Percentiles rank a stretch among this genome's conserved stretches.
phyloP scores from a whole-genome alignment of 768 basidiomycete genomes.

The Baorangia bicolor region DNA sequence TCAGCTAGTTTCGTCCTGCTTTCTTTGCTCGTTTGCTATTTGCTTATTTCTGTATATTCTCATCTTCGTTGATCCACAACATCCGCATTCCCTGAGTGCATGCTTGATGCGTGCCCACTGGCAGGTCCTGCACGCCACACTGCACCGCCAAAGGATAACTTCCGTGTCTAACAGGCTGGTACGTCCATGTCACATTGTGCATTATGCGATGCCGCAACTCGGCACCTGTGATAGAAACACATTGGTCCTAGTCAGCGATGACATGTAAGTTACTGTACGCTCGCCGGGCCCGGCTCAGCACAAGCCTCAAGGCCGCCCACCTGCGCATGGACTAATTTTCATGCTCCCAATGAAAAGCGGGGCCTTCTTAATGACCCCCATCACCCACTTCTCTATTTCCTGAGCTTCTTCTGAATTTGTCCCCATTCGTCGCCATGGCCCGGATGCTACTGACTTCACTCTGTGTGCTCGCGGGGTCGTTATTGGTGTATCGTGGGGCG shows the following conservation, averaged over 20 bases:
- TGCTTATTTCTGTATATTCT: conserved; percentile 18
- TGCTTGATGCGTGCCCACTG: conserved; percentile 25
- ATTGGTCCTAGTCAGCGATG: conserved; percentile 2
- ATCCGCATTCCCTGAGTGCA: conserved; percentile 12
- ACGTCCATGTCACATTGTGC: neutral
- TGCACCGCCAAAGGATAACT: conserved; percentile 11
- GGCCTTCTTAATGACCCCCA: conserved; percentile 1
- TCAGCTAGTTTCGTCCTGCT: conserved; percentile 18
- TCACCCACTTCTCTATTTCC: conserved; percentile 2
- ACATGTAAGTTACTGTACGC: neutral
- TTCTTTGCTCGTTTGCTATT: conserved; percentile 21
- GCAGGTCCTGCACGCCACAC: conserved; percentile 12
- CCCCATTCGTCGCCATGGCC: neutral
- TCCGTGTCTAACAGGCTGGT: conserved; percentile 4
- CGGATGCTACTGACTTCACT: conserved; percentile 7
- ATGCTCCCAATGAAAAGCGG: conserved; percentile 10
- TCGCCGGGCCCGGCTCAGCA: neutral
- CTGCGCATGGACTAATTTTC: neutral
- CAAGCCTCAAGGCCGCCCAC: conserved; percentile 12
- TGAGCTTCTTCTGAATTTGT: conserved; percentile 4
- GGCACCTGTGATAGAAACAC: neutral
- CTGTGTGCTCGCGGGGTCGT: conserved; percentile 6
- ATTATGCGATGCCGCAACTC: neutral
- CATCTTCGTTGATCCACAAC: conserved; percentile 10
- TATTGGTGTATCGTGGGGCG: conserved; percentile 1